Percentiles rank a stretch among this genome's conserved stretches.
Conservation (phyloP, 2,329 filamentous ascomycete species). For the Didymella pinodella region DNA sequence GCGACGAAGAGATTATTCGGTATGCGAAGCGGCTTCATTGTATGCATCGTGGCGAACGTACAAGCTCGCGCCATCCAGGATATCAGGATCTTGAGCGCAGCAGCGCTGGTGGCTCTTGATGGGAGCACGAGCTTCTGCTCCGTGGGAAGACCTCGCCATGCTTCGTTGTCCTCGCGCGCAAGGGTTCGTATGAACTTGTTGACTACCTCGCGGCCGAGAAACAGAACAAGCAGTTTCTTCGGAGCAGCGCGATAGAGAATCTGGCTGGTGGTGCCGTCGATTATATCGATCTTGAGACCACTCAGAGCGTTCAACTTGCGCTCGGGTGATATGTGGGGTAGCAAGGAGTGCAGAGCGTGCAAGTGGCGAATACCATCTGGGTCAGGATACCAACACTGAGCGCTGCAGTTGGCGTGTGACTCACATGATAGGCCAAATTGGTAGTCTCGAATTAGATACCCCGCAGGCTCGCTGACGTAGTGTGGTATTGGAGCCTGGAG, state of each 20-base stretch:
- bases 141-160: conserved; percentile 12
- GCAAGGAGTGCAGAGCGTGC: conserved; percentile 25
- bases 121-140: conserved; percentile 29
- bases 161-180: conserved; percentile 21
- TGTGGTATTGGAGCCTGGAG: background rate
- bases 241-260: conserved; percentile 19
- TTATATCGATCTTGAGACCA: conserved; percentile 24
- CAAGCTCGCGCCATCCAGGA: conserved; percentile 40
- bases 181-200: conserved; percentile 27
- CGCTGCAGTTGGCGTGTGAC: background rate
- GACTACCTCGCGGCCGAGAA: conserved; percentile 27
- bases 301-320: conserved; percentile 22
- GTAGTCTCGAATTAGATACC: background rate
- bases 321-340: conserved; percentile 28
- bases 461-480: background rate
- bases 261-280: conserved; percentile 20
- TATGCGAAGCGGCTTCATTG: conserved; percentile 26
- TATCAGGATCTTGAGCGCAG: conserved; percentile 27
- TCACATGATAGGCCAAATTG: background rate
- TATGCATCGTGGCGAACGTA: conserved; percentile 11
- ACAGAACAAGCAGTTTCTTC: conserved; percentile 33
- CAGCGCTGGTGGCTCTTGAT: conserved; percentile 13
- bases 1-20: conserved; percentile 32
- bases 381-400: conserved; percentile 21
- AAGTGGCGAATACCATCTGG: conserved; percentile 32